phyloP scores from a whole-genome alignment of 768 basidiomycete genomes.

The Lenzites betulinus region DNA sequence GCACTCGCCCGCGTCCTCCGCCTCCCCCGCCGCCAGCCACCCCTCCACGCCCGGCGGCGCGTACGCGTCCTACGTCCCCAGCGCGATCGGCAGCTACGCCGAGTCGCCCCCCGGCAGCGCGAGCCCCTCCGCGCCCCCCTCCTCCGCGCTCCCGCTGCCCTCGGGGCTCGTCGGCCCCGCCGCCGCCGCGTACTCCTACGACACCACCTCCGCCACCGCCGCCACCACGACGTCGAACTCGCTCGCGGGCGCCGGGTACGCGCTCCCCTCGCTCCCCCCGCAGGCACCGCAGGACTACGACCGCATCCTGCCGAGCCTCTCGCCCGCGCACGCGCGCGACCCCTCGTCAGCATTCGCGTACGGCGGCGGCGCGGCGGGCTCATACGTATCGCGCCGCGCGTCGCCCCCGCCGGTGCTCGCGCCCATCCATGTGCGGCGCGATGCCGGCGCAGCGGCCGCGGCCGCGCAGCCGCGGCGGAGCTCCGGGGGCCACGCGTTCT shows the following conservation, averaged over 20 bases:
- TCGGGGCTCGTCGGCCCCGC: neutral
- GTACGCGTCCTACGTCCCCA: slow-evolving; percentile 2
- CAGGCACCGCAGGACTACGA: slow-evolving; percentile 9
- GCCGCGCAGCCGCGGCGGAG: slow-evolving; percentile 6
- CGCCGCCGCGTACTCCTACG: slow-evolving; percentile 12
- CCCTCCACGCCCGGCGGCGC: slow-evolving; percentile 17
- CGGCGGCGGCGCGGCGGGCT: too few relatives aligned
- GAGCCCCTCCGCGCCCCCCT: slow-evolving; percentile 5
- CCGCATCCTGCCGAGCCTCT: slow-evolving; percentile 12
- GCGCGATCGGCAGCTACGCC: slow-evolving; percentile 1
- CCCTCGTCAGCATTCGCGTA: too few relatives aligned
- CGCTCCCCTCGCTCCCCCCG: slow-evolving; percentile 12
- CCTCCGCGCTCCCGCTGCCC: slow-evolving; percentile 1
- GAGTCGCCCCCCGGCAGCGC: slow-evolving; percentile 11
- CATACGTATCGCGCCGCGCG: neutral
- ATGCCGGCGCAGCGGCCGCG: slow-evolving; percentile 10
- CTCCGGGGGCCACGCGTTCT: slow-evolving; percentile 9
- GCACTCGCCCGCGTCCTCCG: slow-evolving; percentile 8
- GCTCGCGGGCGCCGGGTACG: slow-evolving; percentile 19
- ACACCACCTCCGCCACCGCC: too few relatives aligned
- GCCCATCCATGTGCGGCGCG: slow-evolving; percentile 24
- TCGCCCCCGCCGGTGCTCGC: slow-evolving; percentile 25
- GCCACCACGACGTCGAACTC: too few relatives aligned
- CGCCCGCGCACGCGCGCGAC: neutral
- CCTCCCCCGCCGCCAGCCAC: slow-evolving; percentile 14